A percentile compares a stretch with the other conserved stretches of the same genome.
phyloP scores from a whole-genome alignment of 345 rosid species.

The Gossypium mustelinum region DNA sequence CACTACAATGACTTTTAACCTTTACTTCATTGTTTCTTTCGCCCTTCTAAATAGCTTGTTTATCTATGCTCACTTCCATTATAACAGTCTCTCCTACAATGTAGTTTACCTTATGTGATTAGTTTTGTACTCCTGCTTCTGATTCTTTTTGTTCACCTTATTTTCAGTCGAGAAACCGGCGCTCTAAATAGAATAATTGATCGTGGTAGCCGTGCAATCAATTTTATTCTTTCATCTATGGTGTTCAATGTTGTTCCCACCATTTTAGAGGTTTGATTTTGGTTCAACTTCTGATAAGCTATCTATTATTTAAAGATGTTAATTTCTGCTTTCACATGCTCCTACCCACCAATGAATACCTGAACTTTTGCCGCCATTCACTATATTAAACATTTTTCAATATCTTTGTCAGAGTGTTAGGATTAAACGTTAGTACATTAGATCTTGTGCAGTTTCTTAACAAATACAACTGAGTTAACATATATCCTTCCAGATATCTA shows the following conservation, averaged over 20 bases:
- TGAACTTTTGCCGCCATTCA: background rate
- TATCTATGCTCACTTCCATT: background rate
- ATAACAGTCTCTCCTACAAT: background rate
- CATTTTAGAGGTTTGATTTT: slow-evolving; percentile 68
- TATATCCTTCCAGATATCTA: slow-evolving; percentile 74
- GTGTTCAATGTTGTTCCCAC: slow-evolving; percentile 96
- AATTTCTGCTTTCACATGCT: slow-evolving; percentile 2
- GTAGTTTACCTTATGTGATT: background rate
- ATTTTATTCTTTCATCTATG: slow-evolving; percentile 88
- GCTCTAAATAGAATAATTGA: slow-evolving; percentile 88
- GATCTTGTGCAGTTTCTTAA: slow-evolving; percentile 21
- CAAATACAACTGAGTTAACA: slow-evolving; percentile 35
- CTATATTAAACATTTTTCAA: slow-evolving; percentile 10
- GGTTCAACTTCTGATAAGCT: slow-evolving; percentile 15
- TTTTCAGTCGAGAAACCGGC: slow-evolving; percentile 94
- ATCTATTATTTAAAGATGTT: slow-evolving; percentile 1
- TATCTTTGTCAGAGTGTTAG: slow-evolving; percentile 10
- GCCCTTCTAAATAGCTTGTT: background rate
- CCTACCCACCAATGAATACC: background rate
- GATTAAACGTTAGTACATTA: background rate
- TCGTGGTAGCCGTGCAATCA: slow-evolving; percentile 99
- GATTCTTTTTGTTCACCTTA: slow-evolving; percentile 19
- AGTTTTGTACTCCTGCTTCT: slow-evolving; percentile 12
- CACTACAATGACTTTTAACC: background rate
- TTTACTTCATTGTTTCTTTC: background rate